A percentile compares a stretch with the other conserved stretches of the same genome.
phyloP scores from a whole-genome alignment of 768 basidiomycete genomes.

The Leucocoprinus birnbaumii region DNA sequence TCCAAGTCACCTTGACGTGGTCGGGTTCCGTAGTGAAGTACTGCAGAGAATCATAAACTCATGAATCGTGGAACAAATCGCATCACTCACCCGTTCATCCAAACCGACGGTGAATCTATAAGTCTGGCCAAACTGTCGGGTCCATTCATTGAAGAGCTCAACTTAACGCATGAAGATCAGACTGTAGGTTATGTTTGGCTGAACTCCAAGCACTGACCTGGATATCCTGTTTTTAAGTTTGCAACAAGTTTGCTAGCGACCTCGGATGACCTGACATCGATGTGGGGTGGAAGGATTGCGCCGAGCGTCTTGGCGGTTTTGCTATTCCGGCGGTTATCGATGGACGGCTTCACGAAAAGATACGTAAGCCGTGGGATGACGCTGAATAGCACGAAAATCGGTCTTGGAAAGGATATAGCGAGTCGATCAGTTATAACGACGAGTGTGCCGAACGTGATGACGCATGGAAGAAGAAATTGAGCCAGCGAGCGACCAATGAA shows the following conservation, averaged over 20 bases:
- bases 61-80: neutral
- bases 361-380: neutral
- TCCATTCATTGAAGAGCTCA: constrained; percentile 4
- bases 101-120: constrained; percentile 19
- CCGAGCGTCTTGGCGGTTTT: constrained; percentile 26
- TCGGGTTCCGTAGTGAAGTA: constrained; percentile 25
- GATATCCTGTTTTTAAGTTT: constrained; percentile 30
- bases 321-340: constrained; percentile 1
- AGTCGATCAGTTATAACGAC: neutral
- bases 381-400: neutral
- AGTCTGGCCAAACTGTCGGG: constrained; percentile 19
- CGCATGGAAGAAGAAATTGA: neutral
- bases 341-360: neutral
- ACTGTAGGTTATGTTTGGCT: neutral
- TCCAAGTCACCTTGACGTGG: constrained; percentile 31
- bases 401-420: neutral
- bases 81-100: constrained; percentile 24
- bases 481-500: neutral
- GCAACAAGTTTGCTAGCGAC: constrained; percentile 18
- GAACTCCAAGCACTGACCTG: constrained; percentile 20
- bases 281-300: constrained; percentile 29
- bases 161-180: neutral
- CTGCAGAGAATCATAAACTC: constrained; percentile 16
- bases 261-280: constrained; percentile 24
- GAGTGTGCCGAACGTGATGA: neutral